Conservation (phyloP, 148 eudicot species). For the Gaultheria prostrata region DNA sequence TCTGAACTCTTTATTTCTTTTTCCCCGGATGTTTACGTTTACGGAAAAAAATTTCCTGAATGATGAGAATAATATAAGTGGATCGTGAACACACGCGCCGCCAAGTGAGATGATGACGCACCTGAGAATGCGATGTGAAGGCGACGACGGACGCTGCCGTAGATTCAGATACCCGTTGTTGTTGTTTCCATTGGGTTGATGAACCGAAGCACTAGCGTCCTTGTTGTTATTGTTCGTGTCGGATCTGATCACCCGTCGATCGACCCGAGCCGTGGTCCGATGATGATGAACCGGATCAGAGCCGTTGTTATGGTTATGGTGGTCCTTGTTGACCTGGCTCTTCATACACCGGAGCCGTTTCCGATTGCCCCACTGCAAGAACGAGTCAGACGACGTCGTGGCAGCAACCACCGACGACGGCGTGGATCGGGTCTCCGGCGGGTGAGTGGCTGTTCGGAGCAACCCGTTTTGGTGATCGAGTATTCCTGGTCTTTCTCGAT, state of each 20-base stretch:
- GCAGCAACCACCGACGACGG: conserved; percentile 6
- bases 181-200: background rate
- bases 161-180: conserved; percentile 51
- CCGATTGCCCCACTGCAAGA: conserved; percentile 82
- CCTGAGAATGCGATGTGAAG: conserved; percentile 69
- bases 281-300: conserved; percentile 18
- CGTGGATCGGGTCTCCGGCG: conserved; percentile 25
- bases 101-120: background rate
- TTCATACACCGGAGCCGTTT: conserved; percentile 84
- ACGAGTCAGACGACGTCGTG: conserved; percentile 57
- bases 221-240: conserved; percentile 26
- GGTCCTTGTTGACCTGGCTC: conserved; percentile 60
- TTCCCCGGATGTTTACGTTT: too few relatives aligned
- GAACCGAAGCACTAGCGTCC: background rate
- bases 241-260: conserved; percentile 51
- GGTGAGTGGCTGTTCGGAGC: conserved; percentile 28
- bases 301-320: conserved; percentile 5
- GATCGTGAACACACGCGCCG: background rate
- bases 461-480: conserved; percentile 14
- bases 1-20: too few relatives aligned
- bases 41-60: too few relatives aligned
- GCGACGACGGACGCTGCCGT: conserved; percentile 68
- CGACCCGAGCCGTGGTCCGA: conserved; percentile 47
- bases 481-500: conserved; percentile 26
- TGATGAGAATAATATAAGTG: background rate